phyloP scores from a whole-genome alignment of 345 rosid genomes.

The Noccaea bulbosa region DNA sequence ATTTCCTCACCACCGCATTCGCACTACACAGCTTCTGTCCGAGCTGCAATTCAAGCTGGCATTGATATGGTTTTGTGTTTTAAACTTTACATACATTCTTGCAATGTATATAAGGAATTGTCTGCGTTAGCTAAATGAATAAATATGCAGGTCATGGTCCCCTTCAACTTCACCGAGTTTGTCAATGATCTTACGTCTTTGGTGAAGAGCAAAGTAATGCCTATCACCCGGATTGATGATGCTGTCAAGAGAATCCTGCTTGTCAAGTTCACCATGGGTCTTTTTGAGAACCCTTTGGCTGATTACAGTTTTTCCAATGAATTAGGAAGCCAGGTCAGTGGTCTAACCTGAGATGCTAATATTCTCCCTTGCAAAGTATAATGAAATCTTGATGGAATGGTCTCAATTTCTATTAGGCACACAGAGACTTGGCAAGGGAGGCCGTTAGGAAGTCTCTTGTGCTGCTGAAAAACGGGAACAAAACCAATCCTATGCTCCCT shows the following conservation, averaged over 20 bases:
- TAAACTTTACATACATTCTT: constrained; percentile 28
- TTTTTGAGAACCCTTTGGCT: constrained; percentile 91
- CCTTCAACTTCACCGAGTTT: constrained; percentile 71
- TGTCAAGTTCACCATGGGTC: constrained; percentile 88
- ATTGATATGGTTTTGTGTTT: constrained; percentile 76
- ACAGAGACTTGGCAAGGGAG: constrained; percentile 92
- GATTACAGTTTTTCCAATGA: constrained; percentile 71
- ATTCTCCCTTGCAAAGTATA: neutral
- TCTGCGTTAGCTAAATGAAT: constrained; percentile 1
- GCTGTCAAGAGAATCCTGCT: constrained; percentile 81
- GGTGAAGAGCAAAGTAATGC: constrained; percentile 61
- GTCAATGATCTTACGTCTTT: constrained; percentile 66
- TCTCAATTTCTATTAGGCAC: constrained; percentile 55
- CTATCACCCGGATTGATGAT: constrained; percentile 87
- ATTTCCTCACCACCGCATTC: constrained; percentile 77
- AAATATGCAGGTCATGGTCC: constrained; percentile 80
- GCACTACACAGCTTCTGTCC: constrained; percentile 80
- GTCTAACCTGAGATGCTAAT: neutral
- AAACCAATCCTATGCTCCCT: constrained; percentile 68
- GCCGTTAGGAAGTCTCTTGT: constrained; percentile 97
- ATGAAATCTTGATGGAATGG: constrained; percentile 30
- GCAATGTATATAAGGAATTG: neutral
- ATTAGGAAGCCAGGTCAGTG: constrained; percentile 83
- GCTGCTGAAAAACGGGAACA: constrained; percentile 83
- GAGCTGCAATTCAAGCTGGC: constrained; percentile 80